Evolutionary conservation across 805 yeast species (phyloP), one percentile per base, ranked within the genome.

Genomic region (Kluyveromyces siamensis): DNA sequence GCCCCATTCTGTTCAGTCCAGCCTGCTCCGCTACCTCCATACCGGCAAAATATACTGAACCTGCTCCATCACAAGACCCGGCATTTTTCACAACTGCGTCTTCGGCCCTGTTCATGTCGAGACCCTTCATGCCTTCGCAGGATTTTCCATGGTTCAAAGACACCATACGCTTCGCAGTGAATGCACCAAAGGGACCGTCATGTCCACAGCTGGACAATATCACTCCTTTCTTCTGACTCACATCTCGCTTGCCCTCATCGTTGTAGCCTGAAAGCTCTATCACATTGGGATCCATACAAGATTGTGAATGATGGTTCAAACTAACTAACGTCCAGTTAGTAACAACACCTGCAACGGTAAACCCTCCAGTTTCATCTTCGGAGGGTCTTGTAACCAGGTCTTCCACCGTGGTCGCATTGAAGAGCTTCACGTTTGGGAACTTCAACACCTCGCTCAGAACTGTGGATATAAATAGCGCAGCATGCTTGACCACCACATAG

Each of bases 111-210:
- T 83, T 81, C 89, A 84, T 84, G 66, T 84, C 89, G 33, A 84
- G 72, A 57, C 88, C 87, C 59, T 84, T 79, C 90, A 84, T 84
- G 47, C 83, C 86, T 36, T 78, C 80, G 56, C 81, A 70, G 60
- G 73, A 69, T 55, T 72, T 66, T 49, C 70, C 52, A 21, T 63
- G 57, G 41, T 79, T 81, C 55, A 77, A 70, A 48, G 74, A 68
- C 21, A 74, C 80, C 44, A 79, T 72, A 67, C 90, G 76, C 73
- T 84, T 84, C 53, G 84, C 88, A 52, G 80, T 76, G 70, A 82
- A 83, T 8, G 90, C 89, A 51, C 90, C 90, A 68, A 83, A 81
- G 46, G 88, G 89, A 59, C 91, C 90, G 63, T 84, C 91, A 61
- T 84, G 90, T 50, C 90, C 91, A 33, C 87, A 79, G 53, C 88